Evolutionary conservation across 2,329 filamentous ascomycete genomes (phyloP).

Genomic region (Rhinocladiella mackenziei): DNA sequence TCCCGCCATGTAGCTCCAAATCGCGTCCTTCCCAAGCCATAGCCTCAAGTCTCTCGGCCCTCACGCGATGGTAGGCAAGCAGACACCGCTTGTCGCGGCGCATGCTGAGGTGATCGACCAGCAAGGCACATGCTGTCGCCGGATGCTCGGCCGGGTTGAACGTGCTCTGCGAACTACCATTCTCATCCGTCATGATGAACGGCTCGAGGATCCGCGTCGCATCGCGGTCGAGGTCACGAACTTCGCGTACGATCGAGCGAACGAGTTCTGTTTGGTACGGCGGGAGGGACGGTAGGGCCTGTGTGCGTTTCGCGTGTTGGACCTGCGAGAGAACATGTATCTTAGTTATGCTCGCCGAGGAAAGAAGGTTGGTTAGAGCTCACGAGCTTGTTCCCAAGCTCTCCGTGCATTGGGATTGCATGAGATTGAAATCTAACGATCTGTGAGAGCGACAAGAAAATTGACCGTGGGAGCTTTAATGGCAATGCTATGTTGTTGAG

Average conservation of each 20-base stretch:
- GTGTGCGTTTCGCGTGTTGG: slow-evolving; percentile 91
- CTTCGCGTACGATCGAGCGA: slow-evolving; percentile 80
- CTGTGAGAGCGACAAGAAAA: too few species aligned
- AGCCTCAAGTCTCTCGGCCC: slow-evolving; percentile 86
- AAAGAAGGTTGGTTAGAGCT: slow-evolving; percentile 25
- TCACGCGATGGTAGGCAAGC: slow-evolving; percentile 85
- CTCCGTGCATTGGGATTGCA: slow-evolving; percentile 68
- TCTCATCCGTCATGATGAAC: slow-evolving; percentile 44
- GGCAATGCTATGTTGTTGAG: too few species aligned
- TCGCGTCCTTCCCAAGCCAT: slow-evolving; percentile 90
- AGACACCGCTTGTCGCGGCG: slow-evolving; percentile 93
- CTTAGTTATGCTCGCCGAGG: too few species aligned
- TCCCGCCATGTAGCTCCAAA: slow-evolving; percentile 41
- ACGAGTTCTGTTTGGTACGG: slow-evolving; percentile 91
- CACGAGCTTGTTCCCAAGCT: slow-evolving; percentile 81
- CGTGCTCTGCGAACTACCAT: slow-evolving; percentile 53
- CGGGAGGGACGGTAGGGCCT: slow-evolving; percentile 78
- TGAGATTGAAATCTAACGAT: too few species aligned
- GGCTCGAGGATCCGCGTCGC: slow-evolving; percentile 73
- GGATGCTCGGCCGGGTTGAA: slow-evolving; percentile 83
- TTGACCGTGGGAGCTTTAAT: too few species aligned
- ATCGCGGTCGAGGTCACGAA: slow-evolving; percentile 87
- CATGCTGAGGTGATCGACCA: slow-evolving; percentile 94
- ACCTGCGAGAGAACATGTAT: too few species aligned
- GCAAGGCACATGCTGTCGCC: slow-evolving; percentile 77